Percentiles rank a stretch among this genome's conserved stretches.
These are phyloP conservation scores for Gossypium rotundifolium DNA, from an alignment of 345 rosid genomes.

Conservation along the genomic window DNA sequence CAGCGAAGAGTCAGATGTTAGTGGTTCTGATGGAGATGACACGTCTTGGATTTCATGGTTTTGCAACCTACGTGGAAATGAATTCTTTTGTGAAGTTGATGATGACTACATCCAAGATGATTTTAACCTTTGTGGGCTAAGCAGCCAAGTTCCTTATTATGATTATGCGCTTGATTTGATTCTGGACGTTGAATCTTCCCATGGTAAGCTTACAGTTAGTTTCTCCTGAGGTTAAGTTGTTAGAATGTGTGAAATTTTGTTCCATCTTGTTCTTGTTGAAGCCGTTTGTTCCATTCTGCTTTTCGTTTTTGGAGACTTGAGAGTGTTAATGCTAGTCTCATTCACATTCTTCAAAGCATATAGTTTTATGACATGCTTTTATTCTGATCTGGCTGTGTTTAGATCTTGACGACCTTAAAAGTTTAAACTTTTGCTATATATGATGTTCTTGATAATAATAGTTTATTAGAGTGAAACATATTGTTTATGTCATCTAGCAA, in stretches of 20 bases:
- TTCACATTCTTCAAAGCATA: not conserved
- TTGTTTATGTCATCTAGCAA: not conserved
- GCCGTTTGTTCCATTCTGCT: not conserved
- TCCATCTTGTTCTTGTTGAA: not conserved
- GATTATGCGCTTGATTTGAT: constrained; percentile 97
- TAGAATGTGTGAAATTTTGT: not conserved
- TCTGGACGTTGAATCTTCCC: constrained; percentile 91
- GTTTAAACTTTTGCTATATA: not conserved
- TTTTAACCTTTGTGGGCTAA: constrained; percentile 89
- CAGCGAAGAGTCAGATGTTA: constrained; percentile 90
- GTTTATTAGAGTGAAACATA: not conserved
- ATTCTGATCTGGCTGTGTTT: not conserved
- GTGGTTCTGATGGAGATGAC: constrained; percentile 98
- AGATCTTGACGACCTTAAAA: not conserved
- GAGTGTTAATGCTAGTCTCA: not conserved
- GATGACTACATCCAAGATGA: constrained; percentile 99
- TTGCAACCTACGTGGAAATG: constrained; percentile 90
- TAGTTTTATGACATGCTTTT: not conserved
- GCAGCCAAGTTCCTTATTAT: constrained; percentile 94
- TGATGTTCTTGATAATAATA: not conserved
- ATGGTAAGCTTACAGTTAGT: constrained; percentile 44
- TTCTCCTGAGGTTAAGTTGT: constrained; percentile 67
- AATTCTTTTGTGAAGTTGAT: constrained; percentile 97
- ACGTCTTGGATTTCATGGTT: constrained; percentile 98
- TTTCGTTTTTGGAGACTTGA: not conserved